Percentiles rank a stretch among this genome's conserved stretches.
phyloP scores from a whole-genome alignment of 2,329 filamentous ascomycete species.

The Cryphonectria japonica region DNA sequence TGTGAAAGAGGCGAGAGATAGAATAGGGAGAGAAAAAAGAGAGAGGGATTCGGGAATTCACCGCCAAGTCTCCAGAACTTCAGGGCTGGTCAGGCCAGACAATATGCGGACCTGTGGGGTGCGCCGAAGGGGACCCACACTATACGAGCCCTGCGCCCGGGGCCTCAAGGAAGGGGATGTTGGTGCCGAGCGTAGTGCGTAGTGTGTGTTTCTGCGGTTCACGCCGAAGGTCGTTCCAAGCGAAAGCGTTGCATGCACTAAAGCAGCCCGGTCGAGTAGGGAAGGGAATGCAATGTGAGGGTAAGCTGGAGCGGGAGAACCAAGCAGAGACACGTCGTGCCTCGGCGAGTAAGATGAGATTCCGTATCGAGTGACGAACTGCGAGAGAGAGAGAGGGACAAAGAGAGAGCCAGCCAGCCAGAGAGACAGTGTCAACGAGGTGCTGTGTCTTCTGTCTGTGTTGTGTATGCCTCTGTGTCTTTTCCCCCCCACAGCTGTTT shows the following conservation, averaged over 20 bases:
- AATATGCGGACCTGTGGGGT: constrained; percentile 29
- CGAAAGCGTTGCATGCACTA: background rate
- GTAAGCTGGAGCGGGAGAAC: background rate
- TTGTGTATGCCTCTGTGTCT: background rate
- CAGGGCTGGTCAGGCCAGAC: constrained; percentile 26
- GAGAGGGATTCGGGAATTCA: constrained; percentile 27
- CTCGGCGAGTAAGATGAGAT: background rate
- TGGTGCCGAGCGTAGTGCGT: constrained; percentile 8
- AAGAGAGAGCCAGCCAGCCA: background rate
- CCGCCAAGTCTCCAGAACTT: constrained; percentile 26
- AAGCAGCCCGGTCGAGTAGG: background rate
- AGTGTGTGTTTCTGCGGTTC: background rate
- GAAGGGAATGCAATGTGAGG: background rate
- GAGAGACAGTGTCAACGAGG: background rate
- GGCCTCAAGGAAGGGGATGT: constrained; percentile 9
- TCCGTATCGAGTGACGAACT: background rate
- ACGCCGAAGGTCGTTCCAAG: background rate
- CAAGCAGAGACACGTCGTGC: background rate
- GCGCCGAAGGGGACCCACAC: constrained; percentile 27
- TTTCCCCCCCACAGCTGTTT: background rate
- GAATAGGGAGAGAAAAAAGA: constrained; percentile 11
- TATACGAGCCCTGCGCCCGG: constrained; percentile 27
- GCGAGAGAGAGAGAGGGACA: no score
- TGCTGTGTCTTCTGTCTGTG: background rate
- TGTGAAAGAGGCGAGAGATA: background rate